Percentiles rank a stretch among this genome's conserved stretches.
Conservation (phyloP, 2,329 filamentous ascomycete genomes). For the Colletotrichum sidae region DNA sequence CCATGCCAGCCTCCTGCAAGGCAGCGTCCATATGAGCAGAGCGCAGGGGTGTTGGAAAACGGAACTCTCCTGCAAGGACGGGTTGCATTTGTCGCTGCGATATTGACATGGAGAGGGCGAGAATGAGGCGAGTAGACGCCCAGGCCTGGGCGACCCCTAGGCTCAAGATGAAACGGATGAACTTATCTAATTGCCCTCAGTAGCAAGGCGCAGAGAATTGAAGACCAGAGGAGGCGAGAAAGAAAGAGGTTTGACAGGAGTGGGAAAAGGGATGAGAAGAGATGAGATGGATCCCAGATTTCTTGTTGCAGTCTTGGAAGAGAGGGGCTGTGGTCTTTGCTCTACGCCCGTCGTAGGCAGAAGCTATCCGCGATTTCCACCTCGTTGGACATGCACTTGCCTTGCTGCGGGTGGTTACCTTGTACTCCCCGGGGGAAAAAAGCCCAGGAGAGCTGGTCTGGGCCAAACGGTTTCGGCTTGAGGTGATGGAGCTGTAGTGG, state of each 20-base stretch:
- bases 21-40: slow-evolving; percentile 1
- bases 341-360: not conserved
- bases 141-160: slow-evolving; percentile 22
- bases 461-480: too few relatives aligned
- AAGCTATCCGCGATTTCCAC: not conserved
- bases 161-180: slow-evolving; percentile 30
- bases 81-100: slow-evolving; percentile 14
- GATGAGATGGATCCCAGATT: slow-evolving; percentile 9
- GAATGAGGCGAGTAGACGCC: slow-evolving; percentile 25
- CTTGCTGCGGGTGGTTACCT: too few relatives aligned
- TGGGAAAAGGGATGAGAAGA: slow-evolving; percentile 25
- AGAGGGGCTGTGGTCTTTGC: slow-evolving; percentile 2
- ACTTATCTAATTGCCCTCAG: slow-evolving; percentile 23
- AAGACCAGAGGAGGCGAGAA: slow-evolving; percentile 2
- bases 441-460: too few relatives aligned
- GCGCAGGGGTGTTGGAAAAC: slow-evolving; percentile 27
- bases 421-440: too few relatives aligned
- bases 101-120: not conserved
- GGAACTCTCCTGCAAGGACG: slow-evolving; percentile 20
- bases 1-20: slow-evolving; percentile 11
- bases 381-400: too few relatives aligned
- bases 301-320: slow-evolving; percentile 13
- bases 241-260: slow-evolving; percentile 6
- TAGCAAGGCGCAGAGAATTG: slow-evolving; percentile 21
- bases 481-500: too few relatives aligned